These are phyloP conservation scores for Mrakia blollopis DNA, from an alignment of 768 basidiomycete species.

Conservation along the genomic window DNA sequence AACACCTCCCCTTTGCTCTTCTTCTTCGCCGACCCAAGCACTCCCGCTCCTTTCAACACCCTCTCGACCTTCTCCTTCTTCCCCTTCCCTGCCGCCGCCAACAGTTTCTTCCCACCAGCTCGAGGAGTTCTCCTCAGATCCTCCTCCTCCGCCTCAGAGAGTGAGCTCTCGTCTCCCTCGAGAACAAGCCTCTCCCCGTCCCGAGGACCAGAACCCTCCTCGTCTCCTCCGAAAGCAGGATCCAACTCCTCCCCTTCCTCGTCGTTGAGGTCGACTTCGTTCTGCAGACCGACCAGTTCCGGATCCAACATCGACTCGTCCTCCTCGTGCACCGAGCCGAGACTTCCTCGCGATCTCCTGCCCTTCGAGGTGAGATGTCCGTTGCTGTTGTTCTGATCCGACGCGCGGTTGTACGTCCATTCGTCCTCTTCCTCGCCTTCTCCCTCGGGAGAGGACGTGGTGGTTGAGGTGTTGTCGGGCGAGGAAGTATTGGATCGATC, in stretches of 20 bases:
- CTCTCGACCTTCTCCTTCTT: constrained; percentile 3
- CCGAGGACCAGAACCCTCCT: no score
- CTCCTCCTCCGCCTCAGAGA: no score
- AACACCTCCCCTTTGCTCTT: constrained; percentile 31
- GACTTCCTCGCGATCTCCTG: not conserved
- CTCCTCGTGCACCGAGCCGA: constrained; percentile 14
- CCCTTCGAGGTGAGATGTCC: not conserved
- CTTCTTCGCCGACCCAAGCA: constrained; percentile 15
- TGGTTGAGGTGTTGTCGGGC: not conserved
- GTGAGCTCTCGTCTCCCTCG: not conserved
- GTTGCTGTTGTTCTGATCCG: not conserved
- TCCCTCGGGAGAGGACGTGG: not conserved
- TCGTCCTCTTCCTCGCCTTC: not conserved
- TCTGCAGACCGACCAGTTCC: not conserved
- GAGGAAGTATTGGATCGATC: not conserved
- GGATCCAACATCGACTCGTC: constrained; percentile 1
- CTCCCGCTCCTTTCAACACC: constrained; percentile 8
- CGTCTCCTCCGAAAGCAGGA: no score
- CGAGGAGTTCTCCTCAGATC: not conserved
- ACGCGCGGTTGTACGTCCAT: not conserved
- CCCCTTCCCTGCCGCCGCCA: constrained; percentile 12
- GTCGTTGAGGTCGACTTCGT: not conserved
- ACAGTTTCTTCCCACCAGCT: constrained; percentile 4
- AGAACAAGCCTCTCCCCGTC: not conserved
- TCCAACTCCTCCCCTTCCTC: not conserved